A percentile compares a stretch with the other conserved stretches of the same genome.
Conservation (phyloP, 192 early-diverging fungal genomes). For the Thoreauomyces humboldtii region DNA sequence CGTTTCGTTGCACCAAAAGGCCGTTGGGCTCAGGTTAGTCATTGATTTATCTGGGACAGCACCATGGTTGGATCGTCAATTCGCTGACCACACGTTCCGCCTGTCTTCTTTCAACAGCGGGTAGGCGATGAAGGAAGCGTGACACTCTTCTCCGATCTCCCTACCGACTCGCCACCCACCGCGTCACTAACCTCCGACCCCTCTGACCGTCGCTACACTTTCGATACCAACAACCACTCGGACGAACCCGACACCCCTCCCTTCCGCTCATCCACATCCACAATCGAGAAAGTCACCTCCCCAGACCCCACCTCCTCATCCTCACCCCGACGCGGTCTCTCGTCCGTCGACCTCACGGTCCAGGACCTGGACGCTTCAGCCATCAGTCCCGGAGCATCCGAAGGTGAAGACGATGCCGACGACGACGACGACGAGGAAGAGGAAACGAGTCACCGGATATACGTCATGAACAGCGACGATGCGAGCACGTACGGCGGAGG, state of each 20-base stretch:
- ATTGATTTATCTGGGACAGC: no score
- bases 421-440: neutral
- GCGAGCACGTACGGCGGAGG: neutral
- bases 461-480: neutral
- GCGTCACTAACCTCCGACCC: no score
- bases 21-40: conserved; percentile 37
- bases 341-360: neutral
- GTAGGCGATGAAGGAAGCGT: conserved; percentile 30
- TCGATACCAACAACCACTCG: conserved; percentile 15
- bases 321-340: neutral
- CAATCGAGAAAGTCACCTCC: conserved; percentile 10
- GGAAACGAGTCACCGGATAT: conserved; percentile 1
- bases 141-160: conserved; percentile 37
- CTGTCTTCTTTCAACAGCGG: conserved; percentile 22
- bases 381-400: neutral
- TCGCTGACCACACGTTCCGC: neutral
- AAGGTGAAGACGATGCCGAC: neutral
- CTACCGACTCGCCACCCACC: conserved; percentile 29
- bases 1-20: conserved; percentile 24
- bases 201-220: conserved; percentile 35
- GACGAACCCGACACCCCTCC: neutral
- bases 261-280: neutral
- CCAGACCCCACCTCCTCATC: conserved; percentile 6
- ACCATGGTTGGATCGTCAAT: no score
- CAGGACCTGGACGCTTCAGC: conserved; percentile 4